Base-by-base conservation (phyloP, 2,329 filamentous ascomycete genomes). In the Paecilomyces niveus region DNA sequence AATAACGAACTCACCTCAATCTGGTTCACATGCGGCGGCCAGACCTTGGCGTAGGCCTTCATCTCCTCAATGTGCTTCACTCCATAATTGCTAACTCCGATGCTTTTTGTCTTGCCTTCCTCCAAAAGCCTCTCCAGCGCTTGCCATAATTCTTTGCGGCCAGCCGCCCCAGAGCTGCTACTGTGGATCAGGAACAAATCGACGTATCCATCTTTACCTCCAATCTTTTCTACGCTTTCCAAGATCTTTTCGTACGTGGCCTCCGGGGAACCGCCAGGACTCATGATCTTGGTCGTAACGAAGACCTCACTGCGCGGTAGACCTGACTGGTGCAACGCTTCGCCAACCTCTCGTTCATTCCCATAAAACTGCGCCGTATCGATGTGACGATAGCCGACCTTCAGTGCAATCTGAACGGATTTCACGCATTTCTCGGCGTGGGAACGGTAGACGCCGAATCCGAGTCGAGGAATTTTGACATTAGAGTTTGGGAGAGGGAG, bases 11-110 rank as follows among this genome's bases (percentile, higher is more conserved):
- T 69, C 70, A 87, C 86, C 81, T 89, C 86, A 62, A 90, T 84
- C 71, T 91, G 89, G 68, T 90, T 89, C 6, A 89, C 85, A 52
- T 84, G 81, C n/a, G 88, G 88, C 54, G 87, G 87, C 81, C 83
- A 89, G 2, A 83, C 74, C 53, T 80, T 81, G n/a, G 86, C 86
- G 70, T 84, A 87, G 29, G 72, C 70, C 70, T 84, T 86, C 77
- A 90, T 79, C 71, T 88, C 85, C 67, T 90, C 83, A 24, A 91
- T 82, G 67, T 89, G 85, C 51, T 81, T 78, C 54, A 86, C 81
- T 2, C 86, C 85, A 65, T 83, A 91, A 67, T 91, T 91, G 70
- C 86, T 89, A 56, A 90, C 87, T 0, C 89, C 88, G 65, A 91
- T 89, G 39, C 80, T 81, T 72, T 80, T 84, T 50, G 83, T 80